Evolutionary conservation across 495 filamentous ascomycete species (phyloP), one percentile per base, ranked within the genome.

Genomic region (Thozetella sp.): DNA sequence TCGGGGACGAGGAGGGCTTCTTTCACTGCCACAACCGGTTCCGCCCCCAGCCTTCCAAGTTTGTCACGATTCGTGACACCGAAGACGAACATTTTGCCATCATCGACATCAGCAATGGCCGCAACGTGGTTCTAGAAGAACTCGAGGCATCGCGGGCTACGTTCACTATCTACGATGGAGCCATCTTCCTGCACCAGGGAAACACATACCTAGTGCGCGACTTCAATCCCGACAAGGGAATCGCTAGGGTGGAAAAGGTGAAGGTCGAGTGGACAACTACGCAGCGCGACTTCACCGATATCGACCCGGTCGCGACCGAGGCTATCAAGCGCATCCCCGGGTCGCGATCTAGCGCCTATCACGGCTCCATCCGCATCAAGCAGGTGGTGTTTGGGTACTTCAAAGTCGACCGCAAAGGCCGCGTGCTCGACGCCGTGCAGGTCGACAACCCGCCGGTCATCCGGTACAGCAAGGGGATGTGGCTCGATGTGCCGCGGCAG

Each of bases 101-200:
- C 55, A 84, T 99, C 57, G 93, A 99, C 80, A 90, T 86, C 37
- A 96, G 90, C 0, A 83, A 94, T 61, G 84, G 86, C 53, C 86
- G 85, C 37, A 97, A 98, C 72, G 70, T 88, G 2, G 88, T 99
- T 3, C 83, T 99, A 2, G 95, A 99, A 79, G 92, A 97, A 72
- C 83, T 98, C n/a, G 95, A 98, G 71, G 92, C 93, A 17, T 95
- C 92, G 4, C 88, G 96, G 19, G 95, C 96, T 1, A 93, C 93
- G 74, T 97, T 98, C 75, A 96, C 93, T 43, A 86, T 98, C 63
- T 98, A 98, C 70, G 94, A 98, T 78, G 95, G 96, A 25, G 95
- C 91, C 56, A 97, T 99, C 62, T 99, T 97, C 81, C 84, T 98
- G 4, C 96, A 98, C 72, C 93, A 97, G 79, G 95, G 95, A 55